A percentile compares a stretch with the other conserved stretches of the same genome.
phyloP scores from a whole-genome alignment of 495 filamentous ascomycete genomes.

The Cercophora scortea region DNA sequence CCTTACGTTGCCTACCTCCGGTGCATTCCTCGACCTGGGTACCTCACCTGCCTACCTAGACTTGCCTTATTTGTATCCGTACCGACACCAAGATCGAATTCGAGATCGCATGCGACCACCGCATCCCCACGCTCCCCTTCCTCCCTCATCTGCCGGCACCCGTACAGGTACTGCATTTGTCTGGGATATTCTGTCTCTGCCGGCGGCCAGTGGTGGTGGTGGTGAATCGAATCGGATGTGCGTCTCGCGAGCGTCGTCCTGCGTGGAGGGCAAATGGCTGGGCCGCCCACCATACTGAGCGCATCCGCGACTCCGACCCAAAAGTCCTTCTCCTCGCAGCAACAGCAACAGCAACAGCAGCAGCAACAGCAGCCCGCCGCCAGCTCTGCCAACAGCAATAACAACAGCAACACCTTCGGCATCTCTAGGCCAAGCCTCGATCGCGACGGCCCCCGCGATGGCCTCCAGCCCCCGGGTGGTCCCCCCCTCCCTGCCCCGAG shows the following conservation, averaged over 20 bases:
- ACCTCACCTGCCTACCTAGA: no score
- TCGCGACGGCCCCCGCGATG: constrained; percentile 45
- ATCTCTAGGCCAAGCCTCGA: constrained; percentile 36
- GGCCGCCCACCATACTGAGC: constrained; percentile 50
- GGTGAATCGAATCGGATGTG: constrained; percentile 13
- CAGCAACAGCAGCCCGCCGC: not conserved
- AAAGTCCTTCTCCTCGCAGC: constrained; percentile 54
- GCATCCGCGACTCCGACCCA: constrained; percentile 66
- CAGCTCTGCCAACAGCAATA: not conserved
- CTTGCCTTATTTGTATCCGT: no score
- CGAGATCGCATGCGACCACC: no score
- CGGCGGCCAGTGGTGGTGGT: no score
- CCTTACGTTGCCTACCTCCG: no score
- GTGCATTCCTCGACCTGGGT: no score
- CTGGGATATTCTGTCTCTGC: no score
- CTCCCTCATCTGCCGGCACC: no score
- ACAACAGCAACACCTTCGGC: constrained; percentile 1
- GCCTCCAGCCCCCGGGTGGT: constrained; percentile 25
- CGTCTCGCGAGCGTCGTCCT: constrained; percentile 21
- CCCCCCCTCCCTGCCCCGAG: constrained; percentile 12
- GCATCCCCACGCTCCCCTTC: no score
- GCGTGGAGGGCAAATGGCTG: constrained; percentile 44
- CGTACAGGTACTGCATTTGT: no score
- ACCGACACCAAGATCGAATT: no score
- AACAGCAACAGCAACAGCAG: constrained; percentile 23